phyloP scores from a whole-genome alignment of 2,329 filamentous ascomycete species.

The Nemania sp. region DNA sequence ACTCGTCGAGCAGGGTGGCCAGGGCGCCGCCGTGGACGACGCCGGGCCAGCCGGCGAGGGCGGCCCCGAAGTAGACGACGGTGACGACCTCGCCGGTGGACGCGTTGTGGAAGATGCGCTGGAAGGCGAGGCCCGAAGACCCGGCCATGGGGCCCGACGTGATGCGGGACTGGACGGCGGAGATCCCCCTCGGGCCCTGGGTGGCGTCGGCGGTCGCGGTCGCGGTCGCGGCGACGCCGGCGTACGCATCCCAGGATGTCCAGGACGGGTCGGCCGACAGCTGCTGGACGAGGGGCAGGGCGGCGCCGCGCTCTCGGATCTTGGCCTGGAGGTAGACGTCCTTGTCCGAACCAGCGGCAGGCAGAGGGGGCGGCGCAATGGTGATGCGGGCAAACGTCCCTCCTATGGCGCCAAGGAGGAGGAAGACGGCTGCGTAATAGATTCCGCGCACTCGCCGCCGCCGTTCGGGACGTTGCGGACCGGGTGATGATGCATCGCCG shows the following conservation, averaged over 20 bases:
- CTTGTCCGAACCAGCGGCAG: slow-evolving; percentile 44
- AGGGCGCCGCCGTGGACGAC: slow-evolving; percentile 73
- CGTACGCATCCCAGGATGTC: slow-evolving; percentile 49
- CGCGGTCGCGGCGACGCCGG: slow-evolving; percentile 15
- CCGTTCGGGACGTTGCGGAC: slow-evolving; percentile 30
- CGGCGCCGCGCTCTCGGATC: slow-evolving; percentile 49
- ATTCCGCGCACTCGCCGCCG: slow-evolving; percentile 34
- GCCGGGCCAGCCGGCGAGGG: slow-evolving; percentile 70
- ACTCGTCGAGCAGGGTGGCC: slow-evolving; percentile 72
- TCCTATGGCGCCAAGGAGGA: slow-evolving; percentile 46
- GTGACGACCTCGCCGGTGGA: slow-evolving; percentile 61
- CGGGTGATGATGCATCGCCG: too few relatives aligned
- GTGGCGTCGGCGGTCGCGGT: too few relatives aligned
- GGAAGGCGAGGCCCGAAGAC: slow-evolving; percentile 50
- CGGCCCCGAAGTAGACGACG: slow-evolving; percentile 71
- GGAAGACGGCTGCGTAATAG: slow-evolving; percentile 43
- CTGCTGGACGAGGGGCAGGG: slow-evolving; percentile 53
- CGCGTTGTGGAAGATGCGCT: slow-evolving; percentile 68
- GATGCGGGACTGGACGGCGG: slow-evolving; percentile 34
- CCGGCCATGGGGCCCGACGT: slow-evolving; percentile 50
- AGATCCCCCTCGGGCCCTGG: neutral
- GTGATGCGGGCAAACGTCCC: slow-evolving; percentile 48
- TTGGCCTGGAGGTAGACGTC: slow-evolving; percentile 48
- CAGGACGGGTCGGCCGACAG: slow-evolving; percentile 50
- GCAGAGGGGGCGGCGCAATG: slow-evolving; percentile 50